phyloP scores from a whole-genome alignment of 108 stramenopile species.

The Parietichytrium sp. region DNA sequence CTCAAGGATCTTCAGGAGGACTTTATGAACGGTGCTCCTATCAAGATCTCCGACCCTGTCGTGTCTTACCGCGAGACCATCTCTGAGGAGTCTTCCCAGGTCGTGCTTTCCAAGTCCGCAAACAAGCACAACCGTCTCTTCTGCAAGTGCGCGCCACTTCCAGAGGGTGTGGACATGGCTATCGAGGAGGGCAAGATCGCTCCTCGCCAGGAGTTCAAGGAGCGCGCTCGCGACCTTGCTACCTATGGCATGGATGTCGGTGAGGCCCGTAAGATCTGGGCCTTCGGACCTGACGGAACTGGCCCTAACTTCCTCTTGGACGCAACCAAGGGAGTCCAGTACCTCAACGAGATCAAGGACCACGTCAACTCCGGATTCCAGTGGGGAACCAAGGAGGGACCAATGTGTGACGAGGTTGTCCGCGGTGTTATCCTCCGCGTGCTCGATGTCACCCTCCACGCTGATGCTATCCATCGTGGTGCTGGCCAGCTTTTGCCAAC shows the following conservation, averaged over 20 bases:
- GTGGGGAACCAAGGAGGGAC: conserved; percentile 95
- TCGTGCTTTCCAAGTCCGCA: conserved; percentile 97
- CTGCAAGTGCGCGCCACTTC: conserved; percentile 78
- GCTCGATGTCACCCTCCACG: conserved; percentile 99
- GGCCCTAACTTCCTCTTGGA: conserved; percentile 98
- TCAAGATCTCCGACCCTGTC: conserved; percentile 98
- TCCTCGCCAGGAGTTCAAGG: conserved; percentile 80
- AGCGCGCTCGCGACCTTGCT: conserved; percentile 85
- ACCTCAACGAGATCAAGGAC: conserved; percentile 98
- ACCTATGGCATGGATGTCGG: conserved; percentile 96
- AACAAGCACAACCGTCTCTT: conserved; percentile 99
- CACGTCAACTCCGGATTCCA: conserved; percentile 98
- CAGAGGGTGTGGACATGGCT: conserved; percentile 81
- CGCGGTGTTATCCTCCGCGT: conserved; percentile 94
- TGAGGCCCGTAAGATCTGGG: conserved; percentile 99
- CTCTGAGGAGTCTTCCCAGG: conserved; percentile 79
- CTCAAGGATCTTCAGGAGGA: conserved; percentile 99
- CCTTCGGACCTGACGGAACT: conserved; percentile 97
- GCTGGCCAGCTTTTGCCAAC: conserved; percentile 99
- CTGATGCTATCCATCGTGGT: conserved; percentile 99
- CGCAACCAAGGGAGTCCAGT: conserved; percentile 99
- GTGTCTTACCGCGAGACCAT: conserved; percentile 99
- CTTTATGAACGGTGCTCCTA: conserved; percentile 96
- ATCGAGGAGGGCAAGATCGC: conserved; percentile 91
- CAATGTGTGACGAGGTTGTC: conserved; percentile 96